These are phyloP conservation scores for Pythium phragmiticola DNA, from an alignment of 352 stramenopile genomes.

Conservation along the genomic window DNA sequence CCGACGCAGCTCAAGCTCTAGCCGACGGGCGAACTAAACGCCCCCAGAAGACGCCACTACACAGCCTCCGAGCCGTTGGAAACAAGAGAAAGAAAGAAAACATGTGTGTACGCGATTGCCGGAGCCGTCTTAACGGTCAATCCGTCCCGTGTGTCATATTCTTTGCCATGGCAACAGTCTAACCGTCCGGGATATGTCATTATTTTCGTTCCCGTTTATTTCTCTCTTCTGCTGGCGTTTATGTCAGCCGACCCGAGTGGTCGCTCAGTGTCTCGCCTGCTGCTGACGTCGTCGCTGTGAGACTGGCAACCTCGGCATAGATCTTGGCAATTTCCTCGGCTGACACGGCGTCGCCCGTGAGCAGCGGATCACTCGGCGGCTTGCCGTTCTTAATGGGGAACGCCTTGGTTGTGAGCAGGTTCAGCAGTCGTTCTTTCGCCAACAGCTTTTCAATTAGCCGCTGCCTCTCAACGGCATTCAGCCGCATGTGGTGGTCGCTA, in stretches of 20 bases:
- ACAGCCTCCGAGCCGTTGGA: background rate
- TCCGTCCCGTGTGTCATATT: background rate
- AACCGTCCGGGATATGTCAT: background rate
- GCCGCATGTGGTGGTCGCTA: conserved; percentile 20
- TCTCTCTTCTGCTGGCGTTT: background rate
- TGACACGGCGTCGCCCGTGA: conserved; percentile 44
- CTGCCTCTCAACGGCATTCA: conserved; percentile 55
- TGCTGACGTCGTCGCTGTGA: conserved; percentile 1
- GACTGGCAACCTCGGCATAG: conserved; percentile 36
- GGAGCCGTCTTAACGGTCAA: background rate
- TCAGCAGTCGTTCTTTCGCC: conserved; percentile 80
- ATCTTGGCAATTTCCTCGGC: conserved; percentile 45
- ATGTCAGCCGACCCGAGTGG: background rate
- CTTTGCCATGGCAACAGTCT: background rate
- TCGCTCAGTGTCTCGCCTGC: background rate
- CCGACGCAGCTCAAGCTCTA: background rate
- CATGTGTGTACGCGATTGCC: background rate
- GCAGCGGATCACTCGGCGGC: conserved; percentile 33
- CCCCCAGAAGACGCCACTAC: no score
- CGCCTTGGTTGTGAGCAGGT: conserved; percentile 71
- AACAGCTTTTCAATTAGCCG: conserved; percentile 76
- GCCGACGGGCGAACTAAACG: background rate
- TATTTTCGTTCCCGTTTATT: conserved; percentile 12
- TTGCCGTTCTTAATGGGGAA: conserved; percentile 53
- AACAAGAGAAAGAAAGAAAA: background rate